These are phyloP conservation scores for Ogataea methanolica DNA, from an alignment of 805 yeast genomes.

Conservation along the genomic window DNA sequence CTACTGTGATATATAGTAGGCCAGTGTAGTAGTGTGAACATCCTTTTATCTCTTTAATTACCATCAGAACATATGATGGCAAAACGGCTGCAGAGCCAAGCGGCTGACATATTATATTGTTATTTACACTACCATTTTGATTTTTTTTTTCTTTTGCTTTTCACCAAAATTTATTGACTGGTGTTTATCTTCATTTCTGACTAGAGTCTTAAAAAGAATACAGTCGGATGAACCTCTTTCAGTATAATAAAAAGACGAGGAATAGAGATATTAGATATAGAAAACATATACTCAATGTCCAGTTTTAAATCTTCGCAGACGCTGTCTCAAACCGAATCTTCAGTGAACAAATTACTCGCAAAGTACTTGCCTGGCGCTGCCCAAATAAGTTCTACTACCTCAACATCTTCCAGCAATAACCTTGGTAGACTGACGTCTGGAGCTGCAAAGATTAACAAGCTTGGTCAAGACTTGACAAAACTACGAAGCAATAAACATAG, in stretches of 20 bases:
- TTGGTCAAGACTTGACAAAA: slow-evolving; percentile 14
- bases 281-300: neutral
- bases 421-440: slow-evolving; percentile 8
- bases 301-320: slow-evolving; percentile 15
- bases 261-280: too few relatives aligned
- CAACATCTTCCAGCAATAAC: slow-evolving; percentile 2
- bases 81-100: too few relatives aligned
- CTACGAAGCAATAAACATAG: slow-evolving; percentile 12
- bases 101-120: too few relatives aligned
- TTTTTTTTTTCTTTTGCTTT: slow-evolving; percentile 2
- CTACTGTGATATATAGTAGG: too few relatives aligned
- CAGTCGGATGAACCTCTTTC: too few relatives aligned
- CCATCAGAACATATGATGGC: too few relatives aligned
- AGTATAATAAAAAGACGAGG: too few relatives aligned
- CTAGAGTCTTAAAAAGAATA: too few relatives aligned
- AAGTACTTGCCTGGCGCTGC: slow-evolving; percentile 21
- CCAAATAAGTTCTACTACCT: neutral
- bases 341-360: slow-evolving; percentile 24
- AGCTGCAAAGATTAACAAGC: slow-evolving; percentile 23
- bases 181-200: too few relatives aligned
- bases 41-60: too few relatives aligned
- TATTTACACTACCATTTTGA: slow-evolving; percentile 1
- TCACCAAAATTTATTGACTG: neutral
- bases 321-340: slow-evolving; percentile 13
- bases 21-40: too few relatives aligned